Base-by-base conservation (phyloP, 73 alveolate genomes). In the Uronychia setigera region DNA sequence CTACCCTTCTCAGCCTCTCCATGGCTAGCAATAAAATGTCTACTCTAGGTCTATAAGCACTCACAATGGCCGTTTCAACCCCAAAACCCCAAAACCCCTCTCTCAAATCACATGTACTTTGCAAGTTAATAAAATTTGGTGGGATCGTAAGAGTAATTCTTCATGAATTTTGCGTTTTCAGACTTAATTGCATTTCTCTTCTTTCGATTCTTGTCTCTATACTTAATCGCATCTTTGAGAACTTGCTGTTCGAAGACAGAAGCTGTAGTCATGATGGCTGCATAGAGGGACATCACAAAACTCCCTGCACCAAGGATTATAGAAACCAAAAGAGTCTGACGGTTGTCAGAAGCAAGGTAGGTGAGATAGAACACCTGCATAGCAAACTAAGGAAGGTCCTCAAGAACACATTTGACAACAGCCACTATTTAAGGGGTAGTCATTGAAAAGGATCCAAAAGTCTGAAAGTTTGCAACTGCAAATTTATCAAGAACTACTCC, bases 331-430 rank as follows among this genome's bases (percentile, higher is more conserved):
- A 46, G n/a, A 11, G 67, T 46, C 67, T 46, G n/a, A 5, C 67
- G 5, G 67, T 46, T 46, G n/a, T 46, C 67, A 11, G 5, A 19
- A 46, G 67, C 67, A 5, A 67, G 32, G 26, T 67, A 67, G 26
- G 32, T 25, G 34, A 67, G 32, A 67, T 26, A 67, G 79, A 67
- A 25, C 29, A 67, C 32, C 30, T 67, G 79, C 79, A 67, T 26
- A 1, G 26, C 32, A 67, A 67, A 67, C 79, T 67, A 30, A 67
- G 79, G 79, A 13, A 67, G 26, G 32, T 67, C 79, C 79, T 67
- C 79, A 5, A 67, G 79, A 9, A 67, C 29, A 30, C 79, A 67
- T 26, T 67, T 67, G 79, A 67, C 32, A 13, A 67, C 79, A 13
- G 79, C 32, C 32, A 28, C 79, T 5, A 67, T 67, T 67, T 30